Conservation (phyloP, 2,329 filamentous ascomycete species). For the Aspergillus hortae region DNA sequence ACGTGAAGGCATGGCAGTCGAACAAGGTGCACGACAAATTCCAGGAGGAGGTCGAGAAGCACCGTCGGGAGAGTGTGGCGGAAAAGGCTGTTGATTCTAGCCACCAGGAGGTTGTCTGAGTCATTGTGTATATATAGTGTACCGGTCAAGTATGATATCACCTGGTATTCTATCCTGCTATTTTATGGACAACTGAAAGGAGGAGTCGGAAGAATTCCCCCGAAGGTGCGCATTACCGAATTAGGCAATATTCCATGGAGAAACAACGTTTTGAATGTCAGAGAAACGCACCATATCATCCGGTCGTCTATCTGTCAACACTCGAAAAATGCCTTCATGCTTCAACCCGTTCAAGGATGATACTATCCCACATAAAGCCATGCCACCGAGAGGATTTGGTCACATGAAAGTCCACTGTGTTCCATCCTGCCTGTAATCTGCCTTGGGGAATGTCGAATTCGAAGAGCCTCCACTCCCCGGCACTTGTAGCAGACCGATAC, state of each 20-base stretch:
- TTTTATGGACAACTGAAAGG: too few species aligned
- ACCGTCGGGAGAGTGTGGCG: constrained; percentile 14
- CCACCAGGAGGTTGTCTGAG: constrained; percentile 15
- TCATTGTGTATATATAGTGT: not conserved
- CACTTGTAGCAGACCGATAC: constrained; percentile 47
- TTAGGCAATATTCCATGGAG: too few species aligned
- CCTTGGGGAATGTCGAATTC: constrained; percentile 36
- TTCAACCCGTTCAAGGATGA: constrained; percentile 29
- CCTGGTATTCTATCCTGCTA: too few species aligned
- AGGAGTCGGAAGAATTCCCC: too few species aligned
- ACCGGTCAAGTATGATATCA: too few species aligned
- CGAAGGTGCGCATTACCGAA: too few species aligned
- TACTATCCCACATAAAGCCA: constrained; percentile 43
- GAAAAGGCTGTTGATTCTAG: constrained; percentile 9
- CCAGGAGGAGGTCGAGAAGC: constrained; percentile 21
- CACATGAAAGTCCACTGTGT: constrained; percentile 37
- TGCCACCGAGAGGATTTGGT: constrained; percentile 35
- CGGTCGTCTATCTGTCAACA: too few species aligned
- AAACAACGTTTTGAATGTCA: too few species aligned
- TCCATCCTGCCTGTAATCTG: constrained; percentile 29
- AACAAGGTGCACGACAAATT: constrained; percentile 21
- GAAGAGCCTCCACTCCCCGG: constrained; percentile 48
- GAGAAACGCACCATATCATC: too few species aligned
- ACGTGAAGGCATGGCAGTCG: constrained; percentile 31
- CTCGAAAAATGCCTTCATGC: too few species aligned